Evolutionary conservation across 805 yeast genomes (phyloP), one percentile per base, ranked within the genome.

Genomic region (Ogataea neopini): DNA sequence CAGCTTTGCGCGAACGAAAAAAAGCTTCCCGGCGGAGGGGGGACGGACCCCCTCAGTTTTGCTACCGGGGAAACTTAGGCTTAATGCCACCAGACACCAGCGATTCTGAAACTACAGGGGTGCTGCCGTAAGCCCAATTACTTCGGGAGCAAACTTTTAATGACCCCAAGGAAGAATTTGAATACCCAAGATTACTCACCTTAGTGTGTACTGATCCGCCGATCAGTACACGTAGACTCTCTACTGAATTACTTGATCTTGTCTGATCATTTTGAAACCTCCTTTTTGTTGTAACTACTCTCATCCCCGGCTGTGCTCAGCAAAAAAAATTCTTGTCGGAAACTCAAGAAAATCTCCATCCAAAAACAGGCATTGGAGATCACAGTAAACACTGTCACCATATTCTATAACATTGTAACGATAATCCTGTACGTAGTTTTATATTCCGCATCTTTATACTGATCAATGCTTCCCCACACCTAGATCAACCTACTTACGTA

Each of bases 31-130:
- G 30, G 30, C 30, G 11, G 30, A 28, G 30, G 30, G 17, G 34
- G 34, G 34, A 15, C n/a, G 14, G 4, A n/a, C n/a, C n/a, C n/a
- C 8, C 3, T 5, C 8, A n/a, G 15, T 11, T 30, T 30, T 30
- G 34, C 34, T 30, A 30, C 34, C 34, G 34, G 34, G 34, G 34
- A 30, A 30, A 30, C 34, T 13, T n/a, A 28, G 32, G 10, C 18
- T 30, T 18, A 13, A 22, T 22, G 19, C 42, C 42, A 25, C 42
- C 42, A 39, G 42, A 39, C 42, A 39, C 42, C 42, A 39, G 33
- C 19, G 42, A 39, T 39, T 39, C 42, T 39, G 42, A 39, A 39
- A 39, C 42, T 26, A 39, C 42, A 39, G 42, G 42, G 42, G 33
- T 39, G 15, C 34, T n/a, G 9, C 34, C 14, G 18, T 6, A n/a